Evolutionary conservation across 805 yeast genomes (phyloP), one percentile per base, ranked within the genome.

Genomic region (Kockiozyma suomiensis): DNA sequence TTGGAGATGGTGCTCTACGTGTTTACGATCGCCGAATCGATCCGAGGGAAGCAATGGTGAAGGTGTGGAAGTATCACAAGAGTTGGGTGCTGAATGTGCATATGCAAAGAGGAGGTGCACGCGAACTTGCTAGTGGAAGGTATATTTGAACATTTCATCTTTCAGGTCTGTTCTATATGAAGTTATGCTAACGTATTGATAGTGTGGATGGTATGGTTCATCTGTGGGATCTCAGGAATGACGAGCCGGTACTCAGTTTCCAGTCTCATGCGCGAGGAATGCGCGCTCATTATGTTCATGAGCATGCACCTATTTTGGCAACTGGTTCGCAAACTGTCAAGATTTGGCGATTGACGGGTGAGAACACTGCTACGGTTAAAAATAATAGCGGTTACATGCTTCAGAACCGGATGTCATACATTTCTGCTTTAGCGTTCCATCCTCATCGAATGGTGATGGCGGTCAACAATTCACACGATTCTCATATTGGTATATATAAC

Each of bases 381-480:
- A 84, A 77, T 54, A 74, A 75, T 19, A 69, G 74, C 41, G 71
- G 73, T 8, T 75, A 73, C 60, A 63, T 69, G 64, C 69, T 68
- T 47, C 76, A 64, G 50, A 74, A 65, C 62, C 70, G 74, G 35
- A 68, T 69, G 21, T 69, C 78, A 2, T 87, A 86, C 66, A 78
- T 92, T 45, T 84, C 90, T 1, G 78, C 85, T 1, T 72, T 90
- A 65, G 78, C 86, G 0, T 83, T 94, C 69, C 99, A 94, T 72
- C 99, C 99, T 1, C 99, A 94, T 71, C 79, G 93, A 64, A 90
- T 94, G 97, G 83, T 90, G 82, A 70, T 94, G 71, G 97, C 97
- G 1, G 88, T 90, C 0, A 86, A 87, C 67, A 88, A 88, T 71
- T 81, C 85, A 54, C 96, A 90, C 70, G 94, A 87, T 70, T 79